Percentiles rank a stretch among this genome's conserved stretches.
Evolutionary conservation across 768 basidiomycete genomes (phyloP).

Genomic region (Trichaptum fuscoviolaceum): DNA sequence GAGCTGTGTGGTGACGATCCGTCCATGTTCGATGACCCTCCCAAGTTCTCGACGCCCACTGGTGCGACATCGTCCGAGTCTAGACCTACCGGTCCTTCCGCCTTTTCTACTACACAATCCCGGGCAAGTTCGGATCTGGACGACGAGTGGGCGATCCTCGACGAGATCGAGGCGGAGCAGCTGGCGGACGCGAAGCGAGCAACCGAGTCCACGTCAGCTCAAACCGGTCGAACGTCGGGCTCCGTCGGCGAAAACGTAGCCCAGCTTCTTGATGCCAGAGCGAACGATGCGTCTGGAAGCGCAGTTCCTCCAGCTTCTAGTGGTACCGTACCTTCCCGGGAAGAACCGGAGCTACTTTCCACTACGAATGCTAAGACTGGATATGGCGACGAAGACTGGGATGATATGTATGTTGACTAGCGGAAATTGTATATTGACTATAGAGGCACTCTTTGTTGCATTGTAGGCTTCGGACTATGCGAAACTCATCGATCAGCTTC

Average conservation of each 20-base stretch:
- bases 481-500: background rate
- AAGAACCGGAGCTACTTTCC: constrained; percentile 13
- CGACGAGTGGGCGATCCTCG: constrained; percentile 69
- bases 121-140: constrained; percentile 39
- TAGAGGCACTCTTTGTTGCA: background rate
- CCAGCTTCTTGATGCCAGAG: constrained; percentile 3
- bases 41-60: constrained; percentile 16
- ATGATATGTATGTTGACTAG: constrained; percentile 52
- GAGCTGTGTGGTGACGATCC: constrained; percentile 17
- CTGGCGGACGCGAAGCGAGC: constrained; percentile 5
- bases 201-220: background rate
- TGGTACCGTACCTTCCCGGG: constrained; percentile 12
- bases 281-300: constrained; percentile 10
- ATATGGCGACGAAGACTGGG: constrained; percentile 46
- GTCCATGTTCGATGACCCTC: background rate
- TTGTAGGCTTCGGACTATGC: background rate
- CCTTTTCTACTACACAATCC: background rate
- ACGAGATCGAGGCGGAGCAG: constrained; percentile 43
- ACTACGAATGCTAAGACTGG: constrained; percentile 13
- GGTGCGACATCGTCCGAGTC: constrained; percentile 8
- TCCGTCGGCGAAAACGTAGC: constrained; percentile 7
- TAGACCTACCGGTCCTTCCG: background rate
- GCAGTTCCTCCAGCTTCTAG: constrained; percentile 19
- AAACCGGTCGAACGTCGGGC: background rate
- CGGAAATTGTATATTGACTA: background rate